Evolutionary conservation across 192 early-diverging fungal genomes (phyloP).

Genomic region (Backusella liffmaniae): DNA sequence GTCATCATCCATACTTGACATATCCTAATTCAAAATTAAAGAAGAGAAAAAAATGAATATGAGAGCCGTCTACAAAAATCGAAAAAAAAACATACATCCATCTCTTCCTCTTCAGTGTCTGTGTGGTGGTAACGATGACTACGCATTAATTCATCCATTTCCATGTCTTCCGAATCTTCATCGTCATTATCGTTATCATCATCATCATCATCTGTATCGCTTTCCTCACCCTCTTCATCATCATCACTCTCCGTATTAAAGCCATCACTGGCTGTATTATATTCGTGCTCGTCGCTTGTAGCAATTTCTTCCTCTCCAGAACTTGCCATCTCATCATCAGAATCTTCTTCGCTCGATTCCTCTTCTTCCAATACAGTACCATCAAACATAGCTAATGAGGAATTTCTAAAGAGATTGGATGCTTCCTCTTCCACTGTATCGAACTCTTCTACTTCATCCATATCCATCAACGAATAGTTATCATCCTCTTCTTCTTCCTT

Average conservation of each 20-base stretch:
- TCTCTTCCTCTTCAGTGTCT: slow-evolving; percentile 47
- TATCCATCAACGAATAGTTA: slow-evolving; percentile 26
- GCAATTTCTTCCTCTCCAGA: slow-evolving; percentile 29
- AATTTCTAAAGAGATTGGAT: slow-evolving; percentile 76
- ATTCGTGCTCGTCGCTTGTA: not conserved
- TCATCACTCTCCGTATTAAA: slow-evolving; percentile 30
- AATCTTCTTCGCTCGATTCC: slow-evolving; percentile 47
- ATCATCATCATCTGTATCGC: slow-evolving; percentile 50
- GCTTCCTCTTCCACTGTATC: slow-evolving; percentile 63
- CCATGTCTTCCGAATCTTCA: slow-evolving; percentile 54
- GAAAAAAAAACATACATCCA: slow-evolving; percentile 39
- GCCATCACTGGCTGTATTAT: not conserved
- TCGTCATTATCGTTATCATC: slow-evolving; percentile 43
- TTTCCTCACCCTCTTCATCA: slow-evolving; percentile 53
- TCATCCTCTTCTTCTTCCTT: not conserved
- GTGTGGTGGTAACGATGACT: slow-evolving; percentile 41
- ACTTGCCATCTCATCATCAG: slow-evolving; percentile 40
- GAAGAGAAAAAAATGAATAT: not conserved
- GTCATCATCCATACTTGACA: slow-evolving; percentile 38
- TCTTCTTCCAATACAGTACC: slow-evolving; percentile 72
- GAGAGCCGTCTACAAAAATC: slow-evolving; percentile 11
- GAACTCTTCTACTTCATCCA: slow-evolving; percentile 64
- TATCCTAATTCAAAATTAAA: not conserved
- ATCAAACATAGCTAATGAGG: slow-evolving; percentile 75
- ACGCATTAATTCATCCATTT: slow-evolving; percentile 56